Evolutionary conservation across 441 rosid species (phyloP).

Genomic region (Populus hybrid): DNA sequence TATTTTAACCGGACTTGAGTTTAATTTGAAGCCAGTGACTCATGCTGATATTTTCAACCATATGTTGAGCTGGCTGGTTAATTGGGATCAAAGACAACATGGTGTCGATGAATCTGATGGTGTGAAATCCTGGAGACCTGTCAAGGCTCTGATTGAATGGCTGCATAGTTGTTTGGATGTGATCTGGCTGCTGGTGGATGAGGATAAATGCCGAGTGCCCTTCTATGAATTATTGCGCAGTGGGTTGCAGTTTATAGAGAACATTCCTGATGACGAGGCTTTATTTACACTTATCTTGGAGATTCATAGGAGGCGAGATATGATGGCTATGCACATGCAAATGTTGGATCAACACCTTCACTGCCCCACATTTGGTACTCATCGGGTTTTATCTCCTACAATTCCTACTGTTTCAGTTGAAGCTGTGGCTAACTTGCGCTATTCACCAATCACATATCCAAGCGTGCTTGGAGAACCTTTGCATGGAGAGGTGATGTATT

Average conservation of each 20-base stretch:
- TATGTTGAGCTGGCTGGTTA: conserved; percentile 89
- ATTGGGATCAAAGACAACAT: conserved; percentile 86
- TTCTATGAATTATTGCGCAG: conserved; percentile 91
- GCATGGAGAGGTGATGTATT: conserved; percentile 82
- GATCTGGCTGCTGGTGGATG: conserved; percentile 86
- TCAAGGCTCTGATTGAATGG: conserved; percentile 80
- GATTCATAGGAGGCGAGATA: conserved; percentile 94
- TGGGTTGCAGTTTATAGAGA: conserved; percentile 93
- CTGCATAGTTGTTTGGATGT: conserved; percentile 91
- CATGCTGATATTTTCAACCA: conserved; percentile 73
- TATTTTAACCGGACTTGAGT: conserved; percentile 67
- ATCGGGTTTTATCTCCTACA: conserved; percentile 65
- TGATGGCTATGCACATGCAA: conserved; percentile 97
- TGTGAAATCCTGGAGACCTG: conserved; percentile 57
- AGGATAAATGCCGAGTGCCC: conserved; percentile 81
- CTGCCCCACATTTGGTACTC: conserved; percentile 96
- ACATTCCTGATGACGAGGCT: conserved; percentile 92
- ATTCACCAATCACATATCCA: conserved; percentile 95
- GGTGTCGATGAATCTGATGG: conserved; percentile 60
- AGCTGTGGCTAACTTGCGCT: conserved; percentile 61
- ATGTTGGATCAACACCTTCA: conserved; percentile 98
- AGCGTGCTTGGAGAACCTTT: conserved; percentile 98
- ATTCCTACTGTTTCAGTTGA: conserved; percentile 72
- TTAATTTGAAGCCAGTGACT: conserved; percentile 74
- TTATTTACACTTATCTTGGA: conserved; percentile 85